Percentiles rank a stretch among this genome's conserved stretches.
phyloP scores from a whole-genome alignment of 768 basidiomycete species.

The Tulasnella sp. region DNA sequence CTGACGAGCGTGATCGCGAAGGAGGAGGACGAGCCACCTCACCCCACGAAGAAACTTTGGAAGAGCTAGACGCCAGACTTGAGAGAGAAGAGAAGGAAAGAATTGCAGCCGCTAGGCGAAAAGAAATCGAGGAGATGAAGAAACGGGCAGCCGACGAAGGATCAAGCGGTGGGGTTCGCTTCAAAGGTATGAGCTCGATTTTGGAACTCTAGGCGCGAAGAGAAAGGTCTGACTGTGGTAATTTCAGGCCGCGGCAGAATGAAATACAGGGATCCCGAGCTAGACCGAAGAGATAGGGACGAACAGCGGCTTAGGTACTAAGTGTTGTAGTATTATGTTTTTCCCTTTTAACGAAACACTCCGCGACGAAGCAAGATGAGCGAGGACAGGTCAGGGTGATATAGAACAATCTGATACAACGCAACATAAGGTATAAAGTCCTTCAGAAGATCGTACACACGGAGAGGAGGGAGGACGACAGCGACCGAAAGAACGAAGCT shows the following conservation, averaged over 20 bases:
- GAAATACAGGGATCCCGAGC: slow-evolving; percentile 36
- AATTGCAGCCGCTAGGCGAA: slow-evolving; percentile 39
- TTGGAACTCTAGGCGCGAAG: background rate
- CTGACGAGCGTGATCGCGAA: slow-evolving; percentile 27
- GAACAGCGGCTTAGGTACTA: background rate
- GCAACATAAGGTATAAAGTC: slow-evolving; percentile 11
- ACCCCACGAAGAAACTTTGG: slow-evolving; percentile 55
- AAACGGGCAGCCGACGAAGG: slow-evolving; percentile 37
- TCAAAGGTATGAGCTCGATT: slow-evolving; percentile 51
- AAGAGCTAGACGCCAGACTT: slow-evolving; percentile 65
- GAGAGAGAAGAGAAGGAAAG: slow-evolving; percentile 66
- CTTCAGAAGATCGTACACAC: slow-evolving; percentile 15
- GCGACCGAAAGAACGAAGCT: slow-evolving; percentile 11
- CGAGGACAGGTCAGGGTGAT: background rate
- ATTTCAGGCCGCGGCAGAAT: slow-evolving; percentile 35
- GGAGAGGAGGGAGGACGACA: background rate
- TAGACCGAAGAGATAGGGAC: background rate
- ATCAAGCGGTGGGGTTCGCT: slow-evolving; percentile 51
- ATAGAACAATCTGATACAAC: slow-evolving; percentile 13
- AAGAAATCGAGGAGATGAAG: slow-evolving; percentile 47
- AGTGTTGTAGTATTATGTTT: background rate
- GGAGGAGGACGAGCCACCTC: slow-evolving; percentile 23
- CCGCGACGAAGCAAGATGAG: background rate
- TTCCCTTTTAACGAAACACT: background rate
- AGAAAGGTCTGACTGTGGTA: background rate